phyloP scores from a whole-genome alignment of 2,329 filamentous ascomycete genomes.

The Tolypocladium album region DNA sequence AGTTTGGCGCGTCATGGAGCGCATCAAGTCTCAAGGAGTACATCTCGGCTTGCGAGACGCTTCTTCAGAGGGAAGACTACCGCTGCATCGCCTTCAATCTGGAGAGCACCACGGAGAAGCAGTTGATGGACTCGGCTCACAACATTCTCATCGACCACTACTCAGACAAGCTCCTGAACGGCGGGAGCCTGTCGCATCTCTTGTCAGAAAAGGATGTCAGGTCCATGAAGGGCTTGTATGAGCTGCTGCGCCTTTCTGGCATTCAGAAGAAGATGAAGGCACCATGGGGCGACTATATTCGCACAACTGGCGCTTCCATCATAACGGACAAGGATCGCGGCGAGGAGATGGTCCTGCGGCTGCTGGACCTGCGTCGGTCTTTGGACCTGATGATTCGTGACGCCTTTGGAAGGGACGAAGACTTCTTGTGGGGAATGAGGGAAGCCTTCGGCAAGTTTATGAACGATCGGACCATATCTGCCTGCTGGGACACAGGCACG shows the following conservation, averaged over 20 bases:
- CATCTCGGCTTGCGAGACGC: slow-evolving; percentile 54
- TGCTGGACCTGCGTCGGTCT: slow-evolving; percentile 70
- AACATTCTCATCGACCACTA: slow-evolving; percentile 59
- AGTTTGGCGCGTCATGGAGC: slow-evolving; percentile 60
- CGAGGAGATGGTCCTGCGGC: slow-evolving; percentile 74
- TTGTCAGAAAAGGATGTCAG: slow-evolving; percentile 58
- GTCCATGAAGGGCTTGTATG: slow-evolving; percentile 67
- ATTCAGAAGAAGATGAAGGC: slow-evolving; percentile 59
- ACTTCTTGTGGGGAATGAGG: slow-evolving; percentile 65
- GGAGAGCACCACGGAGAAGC: slow-evolving; percentile 70
- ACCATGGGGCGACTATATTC: slow-evolving; percentile 73
- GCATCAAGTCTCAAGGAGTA: slow-evolving; percentile 60
- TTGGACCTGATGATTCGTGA: slow-evolving; percentile 68
- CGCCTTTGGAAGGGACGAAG: slow-evolving; percentile 68
- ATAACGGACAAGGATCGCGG: slow-evolving; percentile 70
- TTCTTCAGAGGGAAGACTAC: slow-evolving; percentile 62
- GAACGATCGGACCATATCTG: slow-evolving; percentile 69
- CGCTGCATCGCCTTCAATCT: slow-evolving; percentile 75
- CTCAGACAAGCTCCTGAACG: slow-evolving; percentile 53
- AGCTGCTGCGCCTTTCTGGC: slow-evolving; percentile 59
- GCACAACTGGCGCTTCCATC: slow-evolving; percentile 61
- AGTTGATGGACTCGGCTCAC: slow-evolving; percentile 65
- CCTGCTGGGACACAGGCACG: slow-evolving; percentile 70
- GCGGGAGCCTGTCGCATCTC: slow-evolving; percentile 59
- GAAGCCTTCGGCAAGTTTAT: slow-evolving; percentile 86